These are phyloP conservation scores for Carex myosuroides DNA, from an alignment of 176 grass and related monocot species.

Conservation along the genomic window DNA sequence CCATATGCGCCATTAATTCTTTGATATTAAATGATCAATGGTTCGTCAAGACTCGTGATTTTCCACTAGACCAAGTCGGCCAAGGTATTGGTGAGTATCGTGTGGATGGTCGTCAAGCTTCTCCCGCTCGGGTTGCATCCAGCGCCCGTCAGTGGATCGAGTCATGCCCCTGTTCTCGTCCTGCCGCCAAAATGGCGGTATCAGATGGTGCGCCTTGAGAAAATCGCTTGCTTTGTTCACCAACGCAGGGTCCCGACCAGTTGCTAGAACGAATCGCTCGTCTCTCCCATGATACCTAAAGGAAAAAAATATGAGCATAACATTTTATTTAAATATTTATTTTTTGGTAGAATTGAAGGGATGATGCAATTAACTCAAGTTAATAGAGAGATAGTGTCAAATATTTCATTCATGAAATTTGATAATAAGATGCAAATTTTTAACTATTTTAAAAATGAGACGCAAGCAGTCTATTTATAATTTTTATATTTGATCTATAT, in stretches of 20 bases:
- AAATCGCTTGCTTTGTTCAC: conserved; percentile 83
- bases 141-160: conserved; percentile 39
- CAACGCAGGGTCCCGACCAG: conserved; percentile 63
- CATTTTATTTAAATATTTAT: background rate
- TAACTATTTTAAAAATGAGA: background rate
- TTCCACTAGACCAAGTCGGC: conserved; percentile 24
- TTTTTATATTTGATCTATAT: too few relatives aligned
- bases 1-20: background rate
- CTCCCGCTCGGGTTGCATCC: conserved; percentile 55
- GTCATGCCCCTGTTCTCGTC: conserved; percentile 87
- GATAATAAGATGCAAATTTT: background rate
- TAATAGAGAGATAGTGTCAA: background rate
- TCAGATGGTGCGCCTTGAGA: conserved; percentile 55
- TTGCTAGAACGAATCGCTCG: conserved; percentile 47
- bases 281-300: conserved; percentile 64
- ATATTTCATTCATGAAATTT: background rate
- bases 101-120: conserved; percentile 31
- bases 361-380: too few relatives aligned
- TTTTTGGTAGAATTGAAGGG: too few relatives aligned
- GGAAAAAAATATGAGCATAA: background rate
- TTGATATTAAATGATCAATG: background rate
- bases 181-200: conserved; percentile 68
- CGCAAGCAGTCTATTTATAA: too few relatives aligned
- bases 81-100: conserved; percentile 26
- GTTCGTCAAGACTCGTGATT: background rate